Conservation (phyloP, 2,329 filamentous ascomycete species). For the Ascochyta fabae region DNA sequence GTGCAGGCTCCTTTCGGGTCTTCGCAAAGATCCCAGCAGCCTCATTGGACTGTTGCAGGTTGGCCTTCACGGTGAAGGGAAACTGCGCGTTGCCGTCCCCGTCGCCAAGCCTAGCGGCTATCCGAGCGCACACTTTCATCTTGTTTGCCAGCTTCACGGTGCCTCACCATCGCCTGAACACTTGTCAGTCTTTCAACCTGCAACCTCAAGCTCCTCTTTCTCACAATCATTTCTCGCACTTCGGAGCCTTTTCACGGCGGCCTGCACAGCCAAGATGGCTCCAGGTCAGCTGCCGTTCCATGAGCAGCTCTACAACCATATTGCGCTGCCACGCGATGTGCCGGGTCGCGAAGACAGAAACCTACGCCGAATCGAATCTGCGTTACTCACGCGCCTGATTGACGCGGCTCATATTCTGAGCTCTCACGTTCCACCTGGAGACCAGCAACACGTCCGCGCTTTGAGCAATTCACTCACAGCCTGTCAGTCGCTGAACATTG, state of each 20-base stretch:
- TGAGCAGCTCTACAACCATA: constrained; percentile 44
- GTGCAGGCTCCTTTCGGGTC: too few species aligned
- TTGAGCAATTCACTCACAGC: constrained; percentile 25
- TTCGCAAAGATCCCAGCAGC: neutral
- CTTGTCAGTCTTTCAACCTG: neutral
- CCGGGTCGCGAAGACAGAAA: constrained; percentile 46
- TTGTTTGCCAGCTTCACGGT: neutral
- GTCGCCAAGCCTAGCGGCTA: constrained; percentile 13
- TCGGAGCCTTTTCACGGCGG: neutral
- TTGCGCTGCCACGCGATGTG: constrained; percentile 49
- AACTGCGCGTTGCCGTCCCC: constrained; percentile 1
- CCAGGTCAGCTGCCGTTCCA: constrained; percentile 18
- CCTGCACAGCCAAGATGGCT: constrained; percentile 27
- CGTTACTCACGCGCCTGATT: constrained; percentile 40
- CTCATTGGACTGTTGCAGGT: neutral
- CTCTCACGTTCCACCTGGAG: constrained; percentile 13
- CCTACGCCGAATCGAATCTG: constrained; percentile 32
- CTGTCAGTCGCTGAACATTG: constrained; percentile 29
- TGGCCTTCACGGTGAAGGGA: constrained; percentile 4
- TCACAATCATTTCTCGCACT: neutral
- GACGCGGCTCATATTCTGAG: constrained; percentile 29
- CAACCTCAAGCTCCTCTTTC: neutral
- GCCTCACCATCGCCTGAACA: neutral
- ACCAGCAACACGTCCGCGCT: constrained; percentile 20
- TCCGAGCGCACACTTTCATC: constrained; percentile 8